Base-by-base conservation (phyloP, 2,329 filamentous ascomycete genomes). In the Xylogone sp. region DNA sequence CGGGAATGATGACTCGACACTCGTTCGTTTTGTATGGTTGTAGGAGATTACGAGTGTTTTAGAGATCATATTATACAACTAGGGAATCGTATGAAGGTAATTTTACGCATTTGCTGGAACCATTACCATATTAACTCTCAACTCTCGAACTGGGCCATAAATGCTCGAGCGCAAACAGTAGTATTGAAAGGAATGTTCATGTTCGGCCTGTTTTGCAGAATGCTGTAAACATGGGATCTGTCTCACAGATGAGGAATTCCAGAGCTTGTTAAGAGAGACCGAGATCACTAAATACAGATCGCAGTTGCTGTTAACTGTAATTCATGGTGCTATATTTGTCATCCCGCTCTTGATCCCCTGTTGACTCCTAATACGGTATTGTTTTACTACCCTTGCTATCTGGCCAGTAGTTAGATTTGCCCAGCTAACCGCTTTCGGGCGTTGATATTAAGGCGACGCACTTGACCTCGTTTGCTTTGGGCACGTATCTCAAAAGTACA, bases 1-100 rank as follows among this genome's bases (percentile, higher is more conserved):
- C 51, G 68, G 3, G 70, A 73, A 2, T 84, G 80, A 79, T 84
- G 76, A 2, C 68, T 78, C n/a, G 71, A 75, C 0, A 70, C 79
- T 6, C 67, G 70, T 21, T 71, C 74, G 43, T 68, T 82, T 1
- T 59, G 82, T 29, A 69, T 84, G 10, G 76, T 74, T 55, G 77
- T 69, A 2, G 82, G 82, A 1, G 73, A 68, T 0, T 74, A 76
- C 50, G 82, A 85, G 65, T 68, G 83, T 12, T 55, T 84, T 22
- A 66, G 79, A 42, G 80, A 82, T 54, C 70, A 75, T n/a, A 81
- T 83, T 27, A 45, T 53, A 44, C 27, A 8, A 13, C 13, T 31
- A 31, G 27, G 27, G 13, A 31, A 31, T 31, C 7, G 13, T 31
- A 31, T 31, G 27, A 31, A 31, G 27, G 27, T 31, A 31, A 31